These are phyloP conservation scores for Saprolegnia diclina DNA, from an alignment of 352 stramenopile species.

Conservation along the genomic window DNA sequence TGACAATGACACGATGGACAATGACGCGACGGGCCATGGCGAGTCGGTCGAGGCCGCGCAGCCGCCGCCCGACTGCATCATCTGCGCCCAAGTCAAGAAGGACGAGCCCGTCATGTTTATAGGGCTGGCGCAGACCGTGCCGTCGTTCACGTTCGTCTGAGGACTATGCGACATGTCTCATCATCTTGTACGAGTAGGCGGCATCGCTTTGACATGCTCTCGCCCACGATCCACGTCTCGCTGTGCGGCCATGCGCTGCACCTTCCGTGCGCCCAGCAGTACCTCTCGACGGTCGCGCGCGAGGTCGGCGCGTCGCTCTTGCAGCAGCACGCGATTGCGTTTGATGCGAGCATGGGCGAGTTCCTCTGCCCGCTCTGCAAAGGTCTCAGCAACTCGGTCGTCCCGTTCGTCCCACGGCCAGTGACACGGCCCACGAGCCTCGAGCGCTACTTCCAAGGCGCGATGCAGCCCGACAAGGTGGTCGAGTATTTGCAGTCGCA, in stretches of 20 bases:
- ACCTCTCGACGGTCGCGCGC: slow-evolving; percentile 79
- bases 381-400: slow-evolving; percentile 84
- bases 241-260: slow-evolving; percentile 89
- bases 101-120: slow-evolving; percentile 83
- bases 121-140: slow-evolving; percentile 50
- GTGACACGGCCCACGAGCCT: neutral
- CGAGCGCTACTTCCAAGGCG: slow-evolving; percentile 16
- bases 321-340: slow-evolving; percentile 73
- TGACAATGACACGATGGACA: slow-evolving; percentile 28
- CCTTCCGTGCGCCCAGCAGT: slow-evolving; percentile 82
- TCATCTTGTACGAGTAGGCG: neutral
- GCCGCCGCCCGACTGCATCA: slow-evolving; percentile 29
- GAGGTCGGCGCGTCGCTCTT: slow-evolving; percentile 53
- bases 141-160: neutral
- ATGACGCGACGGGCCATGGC: neutral
- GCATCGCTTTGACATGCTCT: slow-evolving; percentile 1
- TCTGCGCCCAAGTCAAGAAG: slow-evolving; percentile 81
- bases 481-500: neutral
- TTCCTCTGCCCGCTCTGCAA: slow-evolving; percentile 90
- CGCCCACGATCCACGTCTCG: slow-evolving; percentile 57
- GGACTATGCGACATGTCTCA: neutral
- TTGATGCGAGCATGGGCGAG: slow-evolving; percentile 79
- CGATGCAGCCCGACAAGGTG: neutral
- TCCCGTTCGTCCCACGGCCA: slow-evolving; percentile 57
- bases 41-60: neutral